Base-by-base conservation (phyloP, 2,329 filamentous ascomycete species). In the Aspergillus niger region DNA sequence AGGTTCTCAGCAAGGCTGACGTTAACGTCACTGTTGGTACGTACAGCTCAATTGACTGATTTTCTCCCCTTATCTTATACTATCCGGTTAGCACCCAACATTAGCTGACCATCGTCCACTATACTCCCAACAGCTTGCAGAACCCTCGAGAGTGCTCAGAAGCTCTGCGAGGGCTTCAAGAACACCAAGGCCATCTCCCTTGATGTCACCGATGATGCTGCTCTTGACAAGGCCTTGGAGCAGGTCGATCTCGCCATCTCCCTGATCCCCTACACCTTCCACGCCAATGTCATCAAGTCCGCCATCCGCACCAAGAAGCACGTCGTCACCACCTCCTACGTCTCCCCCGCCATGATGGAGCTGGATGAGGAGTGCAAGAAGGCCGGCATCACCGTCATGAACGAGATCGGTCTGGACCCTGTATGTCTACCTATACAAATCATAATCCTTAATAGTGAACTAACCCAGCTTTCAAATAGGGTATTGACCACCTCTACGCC, bases 351-450 rank as follows among this genome's bases (percentile, higher is more conserved):
- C 66, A 97, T 97, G 92, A 79, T 89, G 80, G 94, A 93, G 82
- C 87, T 98, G 54, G 90, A 97, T 72, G 82, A 88, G 70, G 82
- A 89, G 70, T 87, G 85, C 76, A 96, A 97, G 84, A 90, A 89
- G 65, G 94, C 94, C 17, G 93, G 92, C 63, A 97, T 97, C 75
- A 96, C 92, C 10, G 93, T 97, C 74, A 93, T 97, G 90, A 97
- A 98, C 80, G 94, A 98, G 85, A 96, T 96, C 74, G 92, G 92
- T 64, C 74, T 90, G 62, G 78, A 80, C 64, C 74, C 74, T 41
- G 72, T 74, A 61, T 20, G 70, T 66, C 54, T 20, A 36, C 47
- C 13, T 55, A n/a, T 26, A 2, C 51, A 17, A 8, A 30, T 36
- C 36, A n/a, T 8, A 38, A 20, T 20, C 17, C 32, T 52, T 17